A percentile compares a stretch with the other conserved stretches of the same genome.
These are phyloP conservation scores for Keithomyces neogunnii DNA, from an alignment of 2,329 filamentous ascomycete genomes.

Conservation along the genomic window DNA sequence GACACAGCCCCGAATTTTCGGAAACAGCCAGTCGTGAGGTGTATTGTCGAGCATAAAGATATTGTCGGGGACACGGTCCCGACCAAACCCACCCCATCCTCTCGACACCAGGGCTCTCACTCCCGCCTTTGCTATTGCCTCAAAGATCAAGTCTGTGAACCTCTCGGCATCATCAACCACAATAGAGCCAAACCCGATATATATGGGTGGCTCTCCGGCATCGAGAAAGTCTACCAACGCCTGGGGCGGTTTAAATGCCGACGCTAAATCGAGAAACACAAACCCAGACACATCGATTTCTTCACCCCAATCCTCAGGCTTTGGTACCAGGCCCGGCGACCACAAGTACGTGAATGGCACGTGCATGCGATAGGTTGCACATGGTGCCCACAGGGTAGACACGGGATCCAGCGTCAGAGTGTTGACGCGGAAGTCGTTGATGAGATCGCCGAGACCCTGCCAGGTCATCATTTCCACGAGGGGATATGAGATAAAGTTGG, in stretches of 20 bases:
- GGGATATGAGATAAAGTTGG: constrained; percentile 75
- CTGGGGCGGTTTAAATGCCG: constrained; percentile 48
- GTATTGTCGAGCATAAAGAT: constrained; percentile 67
- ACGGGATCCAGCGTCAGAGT: constrained; percentile 65
- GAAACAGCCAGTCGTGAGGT: constrained; percentile 72
- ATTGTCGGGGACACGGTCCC: constrained; percentile 47
- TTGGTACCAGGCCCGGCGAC: constrained; percentile 58
- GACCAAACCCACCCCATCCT: constrained; percentile 66
- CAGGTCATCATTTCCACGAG: constrained; percentile 82
- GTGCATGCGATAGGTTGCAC: constrained; percentile 61
- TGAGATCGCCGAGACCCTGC: constrained; percentile 76
- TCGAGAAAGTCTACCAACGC: constrained; percentile 48
- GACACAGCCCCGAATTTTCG: constrained; percentile 55
- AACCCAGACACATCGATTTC: constrained; percentile 71
- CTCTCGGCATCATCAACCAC: constrained; percentile 63
- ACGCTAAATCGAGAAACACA: constrained; percentile 64
- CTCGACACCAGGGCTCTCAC: constrained; percentile 66
- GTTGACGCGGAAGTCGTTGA: constrained; percentile 65
- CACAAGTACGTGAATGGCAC: constrained; percentile 70
- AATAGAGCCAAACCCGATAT: constrained; percentile 71
- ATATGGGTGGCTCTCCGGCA: constrained; percentile 52
- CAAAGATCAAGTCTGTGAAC: constrained; percentile 64
- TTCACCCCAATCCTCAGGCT: constrained; percentile 58
- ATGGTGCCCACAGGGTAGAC: constrained; percentile 69
- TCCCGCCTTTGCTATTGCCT: constrained; percentile 56